A percentile compares a stretch with the other conserved stretches of the same genome.
Conservation (phyloP, 305 asterid species). For the Solanum hybrid region DNA sequence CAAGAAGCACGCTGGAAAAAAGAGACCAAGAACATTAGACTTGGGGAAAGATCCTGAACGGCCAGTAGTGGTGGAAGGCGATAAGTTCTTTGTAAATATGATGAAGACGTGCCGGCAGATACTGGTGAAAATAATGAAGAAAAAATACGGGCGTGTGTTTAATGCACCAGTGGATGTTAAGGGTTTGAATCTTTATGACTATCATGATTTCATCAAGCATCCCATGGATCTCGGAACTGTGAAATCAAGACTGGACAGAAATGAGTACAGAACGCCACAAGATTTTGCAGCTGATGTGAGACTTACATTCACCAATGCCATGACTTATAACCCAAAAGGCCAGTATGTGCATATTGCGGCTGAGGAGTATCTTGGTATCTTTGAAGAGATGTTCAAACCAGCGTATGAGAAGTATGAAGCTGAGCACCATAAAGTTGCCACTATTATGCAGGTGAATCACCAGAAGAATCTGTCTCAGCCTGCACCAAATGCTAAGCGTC, state of each 20-base stretch:
- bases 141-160: slow-evolving; percentile 43
- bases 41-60: neutral
- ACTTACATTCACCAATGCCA: slow-evolving; percentile 75
- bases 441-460: neutral
- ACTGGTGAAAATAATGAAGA: slow-evolving; percentile 42
- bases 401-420: slow-evolving; percentile 9
- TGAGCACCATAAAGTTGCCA: neutral
- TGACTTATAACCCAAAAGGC: slow-evolving; percentile 60
- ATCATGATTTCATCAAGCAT: slow-evolving; percentile 50
- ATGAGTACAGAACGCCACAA: slow-evolving; percentile 40
- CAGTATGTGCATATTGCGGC: slow-evolving; percentile 52
- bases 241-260: slow-evolving; percentile 34
- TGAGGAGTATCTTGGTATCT: slow-evolving; percentile 30
- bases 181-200: slow-evolving; percentile 48
- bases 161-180: slow-evolving; percentile 66
- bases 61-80: neutral
- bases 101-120: slow-evolving; percentile 44
- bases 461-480: neutral
- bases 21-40: neutral
- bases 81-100: slow-evolving; percentile 5
- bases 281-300: slow-evolving; percentile 82
- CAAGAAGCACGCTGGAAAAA: slow-evolving; percentile 6
- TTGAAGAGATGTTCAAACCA: slow-evolving; percentile 53
- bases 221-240: slow-evolving; percentile 96
- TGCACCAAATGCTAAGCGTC: neutral